Percentiles rank a stretch among this genome's conserved stretches.
These are phyloP conservation scores for Rhamnella rubrinervis DNA, from an alignment of 331 rosid genomes.

Conservation along the genomic window DNA sequence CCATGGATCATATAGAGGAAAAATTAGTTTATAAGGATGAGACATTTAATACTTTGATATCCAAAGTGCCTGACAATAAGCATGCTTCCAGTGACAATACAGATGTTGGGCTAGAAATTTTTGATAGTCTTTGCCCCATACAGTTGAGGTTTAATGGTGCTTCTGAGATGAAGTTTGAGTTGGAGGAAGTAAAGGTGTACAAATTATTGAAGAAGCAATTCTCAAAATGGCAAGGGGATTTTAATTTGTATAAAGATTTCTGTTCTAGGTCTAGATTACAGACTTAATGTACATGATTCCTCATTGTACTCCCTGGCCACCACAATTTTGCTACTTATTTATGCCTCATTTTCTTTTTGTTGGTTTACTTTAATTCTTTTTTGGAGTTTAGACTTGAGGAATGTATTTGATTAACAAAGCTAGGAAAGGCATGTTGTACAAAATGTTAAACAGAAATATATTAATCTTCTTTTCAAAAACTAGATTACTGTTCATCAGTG, in stretches of 20 bases:
- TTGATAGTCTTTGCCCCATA: slow-evolving; percentile 58
- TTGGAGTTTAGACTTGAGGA: too few relatives aligned
- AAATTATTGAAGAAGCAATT: slow-evolving; percentile 51
- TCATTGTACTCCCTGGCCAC: not conserved
- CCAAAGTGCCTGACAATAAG: slow-evolving; percentile 35
- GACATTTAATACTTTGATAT: slow-evolving; percentile 53
- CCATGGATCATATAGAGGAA: slow-evolving; percentile 17
- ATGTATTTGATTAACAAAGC: too few relatives aligned
- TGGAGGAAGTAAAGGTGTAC: slow-evolving; percentile 39
- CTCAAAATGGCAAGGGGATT: slow-evolving; percentile 55
- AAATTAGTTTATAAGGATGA: slow-evolving; percentile 32
- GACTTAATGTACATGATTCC: not conserved
- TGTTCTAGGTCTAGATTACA: slow-evolving; percentile 26
- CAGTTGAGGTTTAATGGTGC: slow-evolving; percentile 57
- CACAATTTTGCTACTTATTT: too few relatives aligned
- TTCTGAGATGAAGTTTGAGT: slow-evolving; percentile 37
- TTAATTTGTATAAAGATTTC: slow-evolving; percentile 42
- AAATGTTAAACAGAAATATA: not conserved
- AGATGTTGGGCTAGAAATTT: slow-evolving; percentile 45
- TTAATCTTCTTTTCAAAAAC: not conserved
- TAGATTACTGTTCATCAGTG: too few relatives aligned
- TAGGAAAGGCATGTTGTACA: too few relatives aligned
- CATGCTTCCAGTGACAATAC: slow-evolving; percentile 25
- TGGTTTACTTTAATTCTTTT: too few relatives aligned
- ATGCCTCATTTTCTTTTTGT: too few relatives aligned